A percentile compares a stretch with the other conserved stretches of the same genome.
Evolutionary conservation across 345 rosid species (phyloP).

Genomic region (Arabis hirsuta): DNA sequence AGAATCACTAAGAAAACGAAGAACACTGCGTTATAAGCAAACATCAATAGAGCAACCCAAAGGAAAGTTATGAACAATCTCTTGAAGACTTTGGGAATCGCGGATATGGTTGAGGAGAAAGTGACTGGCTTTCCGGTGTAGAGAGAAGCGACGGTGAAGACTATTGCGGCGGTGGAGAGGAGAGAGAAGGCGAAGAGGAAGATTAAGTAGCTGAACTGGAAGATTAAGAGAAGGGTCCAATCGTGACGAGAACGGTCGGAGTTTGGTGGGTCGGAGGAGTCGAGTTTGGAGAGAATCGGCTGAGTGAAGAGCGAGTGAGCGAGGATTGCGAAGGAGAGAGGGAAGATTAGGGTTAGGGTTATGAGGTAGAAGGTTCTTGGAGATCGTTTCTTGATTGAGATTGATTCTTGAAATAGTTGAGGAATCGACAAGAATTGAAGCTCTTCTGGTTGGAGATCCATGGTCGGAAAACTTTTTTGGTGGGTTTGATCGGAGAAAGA

Average conservation of each 20-base stretch:
- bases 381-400: slow-evolving; percentile 67
- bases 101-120: slow-evolving; percentile 75
- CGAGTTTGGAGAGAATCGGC: slow-evolving; percentile 57
- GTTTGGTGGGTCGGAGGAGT: slow-evolving; percentile 41
- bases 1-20: slow-evolving; percentile 56
- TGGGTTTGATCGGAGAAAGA: slow-evolving; percentile 14
- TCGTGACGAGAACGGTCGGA: slow-evolving; percentile 64
- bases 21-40: slow-evolving; percentile 66
- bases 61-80: slow-evolving; percentile 80
- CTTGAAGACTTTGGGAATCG: slow-evolving; percentile 84
- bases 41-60: slow-evolving; percentile 80
- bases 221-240: slow-evolving; percentile 71
- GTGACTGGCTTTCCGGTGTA: slow-evolving; percentile 87
- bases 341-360: slow-evolving; percentile 71
- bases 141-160: slow-evolving; percentile 94
- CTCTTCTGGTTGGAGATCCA: slow-evolving; percentile 82
- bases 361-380: slow-evolving; percentile 72
- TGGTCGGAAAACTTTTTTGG: slow-evolving; percentile 28
- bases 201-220: slow-evolving; percentile 79
- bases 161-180: slow-evolving; percentile 95
- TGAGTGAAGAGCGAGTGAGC: slow-evolving; percentile 91
- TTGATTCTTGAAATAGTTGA: slow-evolving; percentile 61
- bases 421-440: slow-evolving; percentile 68
- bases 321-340: slow-evolving; percentile 82
- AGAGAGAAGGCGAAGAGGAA: slow-evolving; percentile 97